Conservation (phyloP, 352 stramenopile genomes). For the Phytophthora litchii region DNA sequence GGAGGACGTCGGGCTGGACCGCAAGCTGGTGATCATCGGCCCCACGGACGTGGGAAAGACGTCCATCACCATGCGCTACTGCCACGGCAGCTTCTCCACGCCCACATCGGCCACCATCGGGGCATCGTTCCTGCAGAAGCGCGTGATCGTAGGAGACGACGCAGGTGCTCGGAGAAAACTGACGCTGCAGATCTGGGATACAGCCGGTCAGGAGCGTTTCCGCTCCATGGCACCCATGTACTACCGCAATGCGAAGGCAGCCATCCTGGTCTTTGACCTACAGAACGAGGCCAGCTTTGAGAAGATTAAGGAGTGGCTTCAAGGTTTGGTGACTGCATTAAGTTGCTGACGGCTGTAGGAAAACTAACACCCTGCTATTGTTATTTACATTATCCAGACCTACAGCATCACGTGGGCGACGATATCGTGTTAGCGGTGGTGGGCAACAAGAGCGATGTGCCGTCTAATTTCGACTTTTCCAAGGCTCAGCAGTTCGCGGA, state of each 20-base stretch:
- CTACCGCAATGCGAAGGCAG: slow-evolving; percentile 89
- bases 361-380: neutral
- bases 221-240: slow-evolving; percentile 91
- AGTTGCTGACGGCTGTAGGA: neutral
- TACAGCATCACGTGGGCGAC: slow-evolving; percentile 77
- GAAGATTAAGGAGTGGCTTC: slow-evolving; percentile 88
- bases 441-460: slow-evolving; percentile 83
- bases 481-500: slow-evolving; percentile 76
- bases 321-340: slow-evolving; percentile 40
- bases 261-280: slow-evolving; percentile 88
- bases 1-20: slow-evolving; percentile 88
- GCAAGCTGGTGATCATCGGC: slow-evolving; percentile 90
- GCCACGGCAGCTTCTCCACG: slow-evolving; percentile 84
- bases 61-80: slow-evolving; percentile 90
- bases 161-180: slow-evolving; percentile 65
- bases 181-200: slow-evolving; percentile 90
- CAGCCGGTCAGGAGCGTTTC: slow-evolving; percentile 59
- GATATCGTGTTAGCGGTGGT: slow-evolving; percentile 86
- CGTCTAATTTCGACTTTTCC: slow-evolving; percentile 68
- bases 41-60: slow-evolving; percentile 90
- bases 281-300: slow-evolving; percentile 79
- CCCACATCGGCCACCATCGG: slow-evolving; percentile 86
- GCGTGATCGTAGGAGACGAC: slow-evolving; percentile 70
- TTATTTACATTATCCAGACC: slow-evolving; percentile 41
- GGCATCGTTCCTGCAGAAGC: slow-evolving; percentile 88